Evolutionary conservation across 2,329 filamentous ascomycete species (phyloP).

Genomic region (Epichloe bromicola): DNA sequence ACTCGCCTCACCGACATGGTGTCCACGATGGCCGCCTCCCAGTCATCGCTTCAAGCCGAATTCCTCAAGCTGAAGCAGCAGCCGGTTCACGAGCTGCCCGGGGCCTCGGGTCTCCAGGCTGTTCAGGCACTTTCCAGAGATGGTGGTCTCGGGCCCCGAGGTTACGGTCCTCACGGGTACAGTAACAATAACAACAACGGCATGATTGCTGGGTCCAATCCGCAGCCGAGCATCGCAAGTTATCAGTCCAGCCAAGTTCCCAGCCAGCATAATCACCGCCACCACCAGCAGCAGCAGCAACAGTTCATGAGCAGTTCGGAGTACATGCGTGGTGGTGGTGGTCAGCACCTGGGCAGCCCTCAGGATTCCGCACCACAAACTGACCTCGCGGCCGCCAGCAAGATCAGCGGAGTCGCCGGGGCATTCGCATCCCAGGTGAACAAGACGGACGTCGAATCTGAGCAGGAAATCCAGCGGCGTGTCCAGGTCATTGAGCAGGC

Average conservation of each 20-base stretch:
- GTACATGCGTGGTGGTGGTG: conserved; percentile 19
- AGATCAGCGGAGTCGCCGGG: conserved; percentile 21
- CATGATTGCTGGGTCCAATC: conserved; percentile 12
- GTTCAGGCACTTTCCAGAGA: conserved; percentile 6
- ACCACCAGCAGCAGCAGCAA: conserved; percentile 12
- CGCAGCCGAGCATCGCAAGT: conserved; percentile 20
- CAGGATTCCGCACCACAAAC: conserved; percentile 14
- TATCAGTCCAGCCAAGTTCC: conserved; percentile 20
- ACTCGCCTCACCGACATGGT: conserved; percentile 55
- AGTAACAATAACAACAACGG: conserved; percentile 13
- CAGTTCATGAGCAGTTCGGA: conserved; percentile 24
- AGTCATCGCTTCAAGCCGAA: conserved; percentile 55
- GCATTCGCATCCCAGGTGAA: conserved; percentile 23
- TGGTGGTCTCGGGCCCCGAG: background rate
- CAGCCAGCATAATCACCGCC: background rate
- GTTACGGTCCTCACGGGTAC: conserved; percentile 11
- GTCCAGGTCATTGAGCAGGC: conserved; percentile 47
- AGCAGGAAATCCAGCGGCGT: conserved; percentile 38
- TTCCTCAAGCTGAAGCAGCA: conserved; percentile 45
- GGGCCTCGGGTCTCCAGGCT: conserved; percentile 12
- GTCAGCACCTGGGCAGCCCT: conserved; percentile 20
- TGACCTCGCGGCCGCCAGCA: conserved; percentile 18
- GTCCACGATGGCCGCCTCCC: conserved; percentile 53
- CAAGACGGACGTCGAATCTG: conserved; percentile 21
- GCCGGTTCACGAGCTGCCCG: conserved; percentile 29